A percentile compares a stretch with the other conserved stretches of the same genome.
Evolutionary conservation across 176 grass and related monocot genomes (phyloP).

Genomic region (Oropetium thomaeum): DNA sequence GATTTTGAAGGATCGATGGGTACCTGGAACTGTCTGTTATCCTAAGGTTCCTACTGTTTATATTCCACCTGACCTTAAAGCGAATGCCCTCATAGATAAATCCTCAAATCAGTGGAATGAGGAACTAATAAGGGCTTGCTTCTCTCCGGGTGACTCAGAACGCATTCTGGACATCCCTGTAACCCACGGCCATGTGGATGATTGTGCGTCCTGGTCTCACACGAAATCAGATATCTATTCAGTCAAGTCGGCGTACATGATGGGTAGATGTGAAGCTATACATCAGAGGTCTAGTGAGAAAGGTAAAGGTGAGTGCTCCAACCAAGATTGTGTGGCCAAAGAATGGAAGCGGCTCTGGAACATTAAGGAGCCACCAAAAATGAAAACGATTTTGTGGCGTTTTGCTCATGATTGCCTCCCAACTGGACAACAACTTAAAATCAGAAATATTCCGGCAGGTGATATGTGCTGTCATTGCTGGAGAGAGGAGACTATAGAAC

Average conservation of each 20-base stretch:
- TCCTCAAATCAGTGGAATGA: too few relatives aligned
- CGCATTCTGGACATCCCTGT: not conserved
- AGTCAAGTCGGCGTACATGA: not conserved
- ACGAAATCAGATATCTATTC: not conserved
- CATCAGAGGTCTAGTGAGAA: not conserved
- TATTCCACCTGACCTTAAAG: not conserved
- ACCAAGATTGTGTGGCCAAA: accelerated
- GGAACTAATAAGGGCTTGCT: too few relatives aligned
- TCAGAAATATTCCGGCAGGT: not conserved
- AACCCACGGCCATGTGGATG: not conserved
- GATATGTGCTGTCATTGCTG: not conserved
- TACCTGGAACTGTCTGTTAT: not conserved
- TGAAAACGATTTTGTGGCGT: not conserved
- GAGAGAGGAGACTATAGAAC: not conserved
- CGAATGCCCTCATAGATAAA: not conserved
- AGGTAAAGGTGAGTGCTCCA: not conserved
- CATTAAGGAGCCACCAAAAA: not conserved
- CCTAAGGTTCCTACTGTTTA: too few relatives aligned
- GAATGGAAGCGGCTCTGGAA: not conserved
- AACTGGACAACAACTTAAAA: not conserved
- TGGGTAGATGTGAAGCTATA: not conserved
- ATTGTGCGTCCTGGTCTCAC: not conserved
- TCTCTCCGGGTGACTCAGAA: too few relatives aligned
- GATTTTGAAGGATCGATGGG: not conserved
- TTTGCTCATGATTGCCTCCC: not conserved